A percentile compares a stretch with the other conserved stretches of the same genome.
These are phyloP conservation scores for Globisporangium orthogonon DNA, from an alignment of 352 stramenopile species.

Conservation along the genomic window DNA sequence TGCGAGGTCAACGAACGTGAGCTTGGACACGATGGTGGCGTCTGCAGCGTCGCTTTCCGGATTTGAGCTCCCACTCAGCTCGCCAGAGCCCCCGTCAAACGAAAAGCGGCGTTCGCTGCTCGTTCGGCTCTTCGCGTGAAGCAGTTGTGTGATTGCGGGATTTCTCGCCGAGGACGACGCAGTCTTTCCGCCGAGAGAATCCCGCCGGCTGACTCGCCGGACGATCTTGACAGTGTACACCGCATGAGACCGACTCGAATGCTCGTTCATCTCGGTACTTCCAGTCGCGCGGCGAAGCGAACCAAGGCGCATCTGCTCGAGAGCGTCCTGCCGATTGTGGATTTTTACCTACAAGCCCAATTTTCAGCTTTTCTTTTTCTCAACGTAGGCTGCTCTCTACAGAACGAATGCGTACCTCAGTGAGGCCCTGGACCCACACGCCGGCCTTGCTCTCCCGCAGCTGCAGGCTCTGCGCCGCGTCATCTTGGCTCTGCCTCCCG, in stretches of 20 bases:
- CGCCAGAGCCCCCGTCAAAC: slow-evolving; percentile 9
- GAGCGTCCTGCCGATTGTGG: slow-evolving; percentile 38
- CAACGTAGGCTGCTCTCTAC: no score
- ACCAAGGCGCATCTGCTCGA: slow-evolving; percentile 76
- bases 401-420: slow-evolving; percentile 28
- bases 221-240: slow-evolving; percentile 87
- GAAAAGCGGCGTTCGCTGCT: slow-evolving; percentile 8
- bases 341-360: slow-evolving; percentile 37
- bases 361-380: no score
- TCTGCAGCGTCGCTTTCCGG: slow-evolving; percentile 21
- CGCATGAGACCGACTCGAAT: slow-evolving; percentile 81
- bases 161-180: slow-evolving; percentile 8
- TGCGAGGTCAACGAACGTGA: slow-evolving; percentile 86
- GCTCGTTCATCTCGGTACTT: slow-evolving; percentile 87
- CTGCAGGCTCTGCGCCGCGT: slow-evolving; percentile 45
- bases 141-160: background rate
- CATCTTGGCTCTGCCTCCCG: slow-evolving; percentile 17
- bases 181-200: slow-evolving; percentile 10
- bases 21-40: slow-evolving; percentile 58
- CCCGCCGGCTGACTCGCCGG: slow-evolving; percentile 30
- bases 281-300: slow-evolving; percentile 72
- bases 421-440: slow-evolving; percentile 77
- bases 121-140: slow-evolving; percentile 13
- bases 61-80: slow-evolving; percentile 5
- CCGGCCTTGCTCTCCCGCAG: slow-evolving; percentile 63